phyloP scores from a whole-genome alignment of 768 basidiomycete genomes.

The Pleurotus eryngii region DNA sequence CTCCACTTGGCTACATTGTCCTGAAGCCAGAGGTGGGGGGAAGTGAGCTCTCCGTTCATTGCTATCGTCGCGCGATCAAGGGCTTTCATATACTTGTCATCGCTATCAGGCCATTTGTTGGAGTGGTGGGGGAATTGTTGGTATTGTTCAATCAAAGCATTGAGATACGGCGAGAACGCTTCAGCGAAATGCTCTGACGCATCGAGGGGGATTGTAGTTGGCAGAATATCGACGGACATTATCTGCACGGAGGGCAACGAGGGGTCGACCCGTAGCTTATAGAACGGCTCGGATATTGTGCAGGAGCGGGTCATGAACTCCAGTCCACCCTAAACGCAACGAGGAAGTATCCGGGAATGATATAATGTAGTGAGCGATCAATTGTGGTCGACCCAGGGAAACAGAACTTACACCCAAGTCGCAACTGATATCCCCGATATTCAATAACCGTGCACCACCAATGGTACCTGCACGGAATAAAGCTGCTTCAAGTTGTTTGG shows the following conservation, averaged over 20 bases:
- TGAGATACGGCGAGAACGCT: conserved; percentile 66
- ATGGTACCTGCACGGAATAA: conserved; percentile 46
- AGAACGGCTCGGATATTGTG: conserved; percentile 76
- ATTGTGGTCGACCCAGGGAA: neutral
- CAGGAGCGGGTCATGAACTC: conserved; percentile 78
- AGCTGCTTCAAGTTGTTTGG: conserved; percentile 50
- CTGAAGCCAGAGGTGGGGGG: conserved; percentile 57
- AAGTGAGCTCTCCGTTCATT: conserved; percentile 48
- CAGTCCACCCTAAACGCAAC: conserved; percentile 62
- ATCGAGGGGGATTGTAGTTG: conserved; percentile 78
- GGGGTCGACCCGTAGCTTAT: conserved; percentile 46
- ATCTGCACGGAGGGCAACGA: conserved; percentile 61
- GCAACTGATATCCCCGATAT: conserved; percentile 86
- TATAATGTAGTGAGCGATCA: neutral
- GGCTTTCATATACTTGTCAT: conserved; percentile 33
- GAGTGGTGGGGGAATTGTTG: conserved; percentile 6
- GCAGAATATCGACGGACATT: conserved; percentile 91
- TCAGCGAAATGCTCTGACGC: conserved; percentile 75
- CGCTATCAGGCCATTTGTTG: neutral
- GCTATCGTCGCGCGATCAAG: conserved; percentile 75
- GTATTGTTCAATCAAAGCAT: conserved; percentile 46
- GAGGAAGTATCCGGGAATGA: too few relatives aligned
- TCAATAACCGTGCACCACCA: conserved; percentile 57
- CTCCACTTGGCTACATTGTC: conserved; percentile 46
- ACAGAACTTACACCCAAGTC: conserved; percentile 61